These are phyloP conservation scores for Candida golubevii DNA, from an alignment of 805 yeast genomes.

Conservation along the genomic window DNA sequence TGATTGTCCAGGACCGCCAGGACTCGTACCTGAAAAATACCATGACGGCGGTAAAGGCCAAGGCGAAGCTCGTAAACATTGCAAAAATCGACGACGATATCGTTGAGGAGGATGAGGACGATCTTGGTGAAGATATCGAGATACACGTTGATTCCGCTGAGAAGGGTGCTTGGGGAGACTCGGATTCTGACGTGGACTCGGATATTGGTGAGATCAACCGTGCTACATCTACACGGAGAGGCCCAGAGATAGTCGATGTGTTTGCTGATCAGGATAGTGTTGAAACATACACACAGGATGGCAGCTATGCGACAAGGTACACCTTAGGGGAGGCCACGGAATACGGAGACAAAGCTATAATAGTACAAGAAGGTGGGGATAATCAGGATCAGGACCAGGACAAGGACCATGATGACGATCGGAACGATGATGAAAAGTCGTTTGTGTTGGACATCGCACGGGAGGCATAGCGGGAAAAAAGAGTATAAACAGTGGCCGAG, in stretches of 20 bases:
- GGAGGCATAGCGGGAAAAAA: neutral
- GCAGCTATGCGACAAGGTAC: too few relatives aligned
- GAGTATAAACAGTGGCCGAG: too few relatives aligned
- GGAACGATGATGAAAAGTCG: constrained; percentile 12
- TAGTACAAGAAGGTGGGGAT: too few relatives aligned
- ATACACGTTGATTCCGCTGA: constrained; percentile 1
- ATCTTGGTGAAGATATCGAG: constrained; percentile 9
- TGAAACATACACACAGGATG: neutral
- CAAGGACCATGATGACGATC: neutral
- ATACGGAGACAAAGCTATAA: too few relatives aligned
- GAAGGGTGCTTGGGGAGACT: constrained; percentile 7
- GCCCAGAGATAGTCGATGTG: neutral
- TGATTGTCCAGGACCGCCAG: constrained; percentile 38
- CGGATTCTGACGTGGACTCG: constrained; percentile 40
- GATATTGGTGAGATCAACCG: constrained; percentile 43
- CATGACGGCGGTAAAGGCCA: constrained; percentile 74
- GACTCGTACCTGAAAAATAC: constrained; percentile 37
- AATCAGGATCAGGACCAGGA: too few relatives aligned
- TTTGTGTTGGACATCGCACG: constrained; percentile 13
- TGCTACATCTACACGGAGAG: constrained; percentile 26
- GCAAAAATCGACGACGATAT: constrained; percentile 43
- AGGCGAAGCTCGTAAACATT: constrained; percentile 64
- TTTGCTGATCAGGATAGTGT: neutral
- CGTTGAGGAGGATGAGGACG: constrained; percentile 25
- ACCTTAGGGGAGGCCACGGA: too few relatives aligned